Percentiles rank a stretch among this genome's conserved stretches.
Conservation (phyloP, 2,329 filamentous ascomycete genomes). For the Pestalotiopsis sp. region DNA sequence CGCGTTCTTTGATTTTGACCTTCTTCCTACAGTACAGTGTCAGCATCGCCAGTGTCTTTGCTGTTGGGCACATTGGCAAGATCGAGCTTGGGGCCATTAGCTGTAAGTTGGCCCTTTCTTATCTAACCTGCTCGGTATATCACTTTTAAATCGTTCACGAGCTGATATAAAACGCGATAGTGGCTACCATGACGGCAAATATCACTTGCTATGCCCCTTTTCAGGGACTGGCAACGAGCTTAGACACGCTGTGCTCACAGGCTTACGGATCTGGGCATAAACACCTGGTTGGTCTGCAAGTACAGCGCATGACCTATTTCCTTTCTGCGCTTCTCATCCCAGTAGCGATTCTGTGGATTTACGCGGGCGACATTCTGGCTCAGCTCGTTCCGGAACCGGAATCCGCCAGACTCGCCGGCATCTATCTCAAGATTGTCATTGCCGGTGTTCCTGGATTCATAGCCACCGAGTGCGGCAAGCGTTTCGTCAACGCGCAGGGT, state of each 20-base stretch:
- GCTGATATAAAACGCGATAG: constrained; percentile 24
- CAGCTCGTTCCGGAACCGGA: constrained; percentile 71
- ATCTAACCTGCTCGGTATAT: neutral
- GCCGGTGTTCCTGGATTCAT: constrained; percentile 76
- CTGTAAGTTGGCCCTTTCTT: constrained; percentile 31
- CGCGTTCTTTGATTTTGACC: constrained; percentile 70
- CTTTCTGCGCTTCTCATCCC: constrained; percentile 72
- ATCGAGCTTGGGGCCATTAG: constrained; percentile 69
- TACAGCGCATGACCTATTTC: constrained; percentile 81
- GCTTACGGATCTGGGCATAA: constrained; percentile 91
- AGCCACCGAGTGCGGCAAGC: constrained; percentile 75
- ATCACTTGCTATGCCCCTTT: constrained; percentile 79
- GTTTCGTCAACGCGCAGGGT: constrained; percentile 82
- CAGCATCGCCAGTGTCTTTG: constrained; percentile 80
- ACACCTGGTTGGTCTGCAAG: constrained; percentile 82
- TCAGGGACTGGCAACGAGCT: constrained; percentile 83
- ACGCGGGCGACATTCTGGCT: constrained; percentile 65
- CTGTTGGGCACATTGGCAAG: constrained; percentile 75
- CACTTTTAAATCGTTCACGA: neutral
- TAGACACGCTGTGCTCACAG: constrained; percentile 92
- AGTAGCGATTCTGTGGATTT: constrained; percentile 70
- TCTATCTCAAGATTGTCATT: constrained; percentile 73
- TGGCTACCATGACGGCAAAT: constrained; percentile 78
- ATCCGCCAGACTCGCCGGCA: constrained; percentile 71
- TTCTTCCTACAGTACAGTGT: constrained; percentile 83